Conservation (phyloP, 2,329 filamentous ascomycete species). For the Thielaviopsis musarum region DNA sequence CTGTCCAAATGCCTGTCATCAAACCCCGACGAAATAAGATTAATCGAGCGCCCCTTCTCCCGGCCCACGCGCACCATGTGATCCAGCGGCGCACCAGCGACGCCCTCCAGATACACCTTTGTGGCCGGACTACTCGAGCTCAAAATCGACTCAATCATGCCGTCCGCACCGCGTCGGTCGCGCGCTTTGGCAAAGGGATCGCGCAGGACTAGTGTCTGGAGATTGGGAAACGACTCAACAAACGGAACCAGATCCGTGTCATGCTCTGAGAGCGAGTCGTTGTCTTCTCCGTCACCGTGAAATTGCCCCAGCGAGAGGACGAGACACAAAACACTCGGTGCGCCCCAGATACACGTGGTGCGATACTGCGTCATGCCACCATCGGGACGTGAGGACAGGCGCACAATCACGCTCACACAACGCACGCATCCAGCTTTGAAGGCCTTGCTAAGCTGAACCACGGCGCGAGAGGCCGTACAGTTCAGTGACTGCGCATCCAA, state of each 20-base stretch:
- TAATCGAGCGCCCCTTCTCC: too few species aligned
- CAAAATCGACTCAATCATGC: not conserved
- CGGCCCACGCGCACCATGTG: not conserved
- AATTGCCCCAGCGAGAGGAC: not conserved
- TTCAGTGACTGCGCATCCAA: not conserved
- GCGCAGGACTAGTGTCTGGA: slow-evolving; percentile 13
- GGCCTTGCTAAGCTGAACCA: not conserved
- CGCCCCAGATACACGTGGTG: slow-evolving; percentile 1
- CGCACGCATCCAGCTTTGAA: not conserved
- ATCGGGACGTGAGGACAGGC: not conserved
- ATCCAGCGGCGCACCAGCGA: not conserved
- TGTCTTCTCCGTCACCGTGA: not conserved
- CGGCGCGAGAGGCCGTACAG: not conserved
- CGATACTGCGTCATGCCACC: not conserved
- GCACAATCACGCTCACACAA: not conserved
- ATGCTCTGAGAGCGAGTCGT: not conserved
- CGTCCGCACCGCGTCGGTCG: not conserved
- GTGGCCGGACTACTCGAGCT: not conserved
- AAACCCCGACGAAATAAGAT: not conserved
- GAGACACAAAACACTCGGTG: not conserved
- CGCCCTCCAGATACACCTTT: not conserved
- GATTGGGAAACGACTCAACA: slow-evolving; percentile 13
- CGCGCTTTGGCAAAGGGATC: not conserved
- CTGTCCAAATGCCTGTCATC: not conserved
- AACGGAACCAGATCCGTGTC: slow-evolving; percentile 12